Conservation (phyloP, 805 yeast genomes). For the Millerozyma miso region DNA sequence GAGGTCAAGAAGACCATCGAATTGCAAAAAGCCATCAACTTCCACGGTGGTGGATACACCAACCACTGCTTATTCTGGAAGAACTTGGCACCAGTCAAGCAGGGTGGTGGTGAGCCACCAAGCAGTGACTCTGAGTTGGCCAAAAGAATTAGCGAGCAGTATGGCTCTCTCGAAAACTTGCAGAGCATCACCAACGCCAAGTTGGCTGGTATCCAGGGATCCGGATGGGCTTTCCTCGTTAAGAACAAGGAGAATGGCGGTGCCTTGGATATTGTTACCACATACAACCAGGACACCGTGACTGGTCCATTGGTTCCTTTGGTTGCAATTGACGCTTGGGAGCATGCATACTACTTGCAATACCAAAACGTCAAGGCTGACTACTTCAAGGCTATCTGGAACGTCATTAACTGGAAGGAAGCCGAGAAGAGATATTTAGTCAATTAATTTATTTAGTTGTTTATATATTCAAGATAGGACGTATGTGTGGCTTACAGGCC, state of each 20-base stretch:
- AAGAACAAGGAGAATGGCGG: slow-evolving; percentile 44
- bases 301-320: slow-evolving; percentile 41
- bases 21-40: slow-evolving; percentile 42
- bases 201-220: slow-evolving; percentile 48
- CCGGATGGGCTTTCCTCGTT: slow-evolving; percentile 52
- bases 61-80: slow-evolving; percentile 50
- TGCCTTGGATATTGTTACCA: slow-evolving; percentile 39
- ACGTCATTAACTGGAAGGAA: slow-evolving; percentile 47
- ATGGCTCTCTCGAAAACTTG: slow-evolving; percentile 43
- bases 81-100: slow-evolving; percentile 41
- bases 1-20: slow-evolving; percentile 40
- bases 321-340: slow-evolving; percentile 53
- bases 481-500: neutral
- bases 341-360: slow-evolving; percentile 51
- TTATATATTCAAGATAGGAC: neutral
- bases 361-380: slow-evolving; percentile 49
- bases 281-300: slow-evolving; percentile 47
- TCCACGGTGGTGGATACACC: slow-evolving; percentile 50
- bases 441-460: slow-evolving; percentile 7
- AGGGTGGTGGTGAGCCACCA: slow-evolving; percentile 60
- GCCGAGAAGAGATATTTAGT: slow-evolving; percentile 42
- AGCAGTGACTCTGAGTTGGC: slow-evolving; percentile 38
- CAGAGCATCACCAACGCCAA: slow-evolving; percentile 37
- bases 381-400: slow-evolving; percentile 48
- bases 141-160: slow-evolving; percentile 35